Conservation (phyloP, 495 filamentous ascomycete species). For the Hypoxylon fragiforme region DNA sequence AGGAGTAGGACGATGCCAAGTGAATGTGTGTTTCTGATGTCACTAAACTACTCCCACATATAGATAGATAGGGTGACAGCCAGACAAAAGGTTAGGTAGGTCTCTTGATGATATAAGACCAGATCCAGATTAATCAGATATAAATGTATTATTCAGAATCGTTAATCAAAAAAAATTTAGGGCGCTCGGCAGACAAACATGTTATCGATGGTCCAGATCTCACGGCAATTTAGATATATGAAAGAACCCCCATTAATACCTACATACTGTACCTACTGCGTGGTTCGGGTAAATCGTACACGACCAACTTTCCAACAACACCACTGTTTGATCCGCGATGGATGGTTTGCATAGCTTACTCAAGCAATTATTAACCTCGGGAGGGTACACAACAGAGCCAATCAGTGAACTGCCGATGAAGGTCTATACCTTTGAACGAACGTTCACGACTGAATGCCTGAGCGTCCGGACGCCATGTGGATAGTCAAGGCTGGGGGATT, state of each 20-base stretch:
- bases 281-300: conserved; percentile 27
- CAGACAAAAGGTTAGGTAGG: conserved; percentile 9
- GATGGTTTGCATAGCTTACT: conserved; percentile 19
- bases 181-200: conserved; percentile 13
- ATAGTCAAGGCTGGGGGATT: conserved; percentile 24
- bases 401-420: conserved; percentile 38
- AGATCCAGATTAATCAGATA: conserved; percentile 28
- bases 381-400: conserved; percentile 14
- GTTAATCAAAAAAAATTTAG: conserved; percentile 28
- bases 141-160: conserved; percentile 26
- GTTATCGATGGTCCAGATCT: conserved; percentile 30
- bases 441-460: conserved; percentile 2
- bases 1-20: too few species aligned
- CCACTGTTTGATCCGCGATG: conserved; percentile 12
- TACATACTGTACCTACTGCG: conserved; percentile 27
- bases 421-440: conserved; percentile 14
- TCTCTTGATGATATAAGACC: conserved; percentile 20
- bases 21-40: too few species aligned
- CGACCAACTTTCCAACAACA: conserved; percentile 7
- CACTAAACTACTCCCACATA: too few species aligned
- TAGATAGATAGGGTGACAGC: conserved; percentile 19
- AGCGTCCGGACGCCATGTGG: conserved; percentile 24
- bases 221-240: conserved; percentile 37
- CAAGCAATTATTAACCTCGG: conserved; percentile 31
- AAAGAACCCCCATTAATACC: conserved; percentile 21